Percentiles rank a stretch among this genome's conserved stretches.
phyloP scores from a whole-genome alignment of 1,284 basidiomycete species.

The Naganishia cerealis region DNA sequence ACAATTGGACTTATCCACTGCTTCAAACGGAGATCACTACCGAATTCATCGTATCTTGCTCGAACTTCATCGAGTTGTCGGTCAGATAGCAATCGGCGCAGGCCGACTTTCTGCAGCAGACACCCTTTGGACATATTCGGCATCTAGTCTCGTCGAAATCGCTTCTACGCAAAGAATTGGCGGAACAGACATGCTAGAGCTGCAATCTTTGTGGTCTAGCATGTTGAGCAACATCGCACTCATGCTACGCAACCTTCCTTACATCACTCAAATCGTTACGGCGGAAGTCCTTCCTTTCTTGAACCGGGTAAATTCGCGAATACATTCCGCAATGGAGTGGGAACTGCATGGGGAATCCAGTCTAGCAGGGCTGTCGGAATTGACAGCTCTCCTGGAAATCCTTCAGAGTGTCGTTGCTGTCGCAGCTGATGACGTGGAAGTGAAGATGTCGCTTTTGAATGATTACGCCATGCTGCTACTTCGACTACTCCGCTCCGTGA shows the following conservation, averaged over 20 bases:
- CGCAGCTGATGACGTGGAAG: constrained; percentile 21
- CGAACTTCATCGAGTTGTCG: constrained; percentile 27
- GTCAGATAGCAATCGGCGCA: constrained; percentile 21
- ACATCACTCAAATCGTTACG: constrained; percentile 16
- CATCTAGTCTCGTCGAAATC: constrained; percentile 15
- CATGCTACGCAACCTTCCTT: constrained; percentile 26
- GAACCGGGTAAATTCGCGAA: constrained; percentile 20
- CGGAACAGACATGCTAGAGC: constrained; percentile 1
- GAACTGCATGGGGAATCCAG: constrained; percentile 22
- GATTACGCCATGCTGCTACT: constrained; percentile 17
- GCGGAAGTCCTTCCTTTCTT: constrained; percentile 30
- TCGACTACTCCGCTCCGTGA: constrained; percentile 5
- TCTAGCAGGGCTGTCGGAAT: constrained; percentile 27
- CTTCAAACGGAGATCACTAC: constrained; percentile 1
- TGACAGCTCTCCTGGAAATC: constrained; percentile 28
- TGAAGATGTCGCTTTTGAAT: constrained; percentile 13
- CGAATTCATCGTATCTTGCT: constrained; percentile 20
- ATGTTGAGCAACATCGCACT: constrained; percentile 26
- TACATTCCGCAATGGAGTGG: constrained; percentile 29
- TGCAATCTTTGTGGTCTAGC: constrained; percentile 24
- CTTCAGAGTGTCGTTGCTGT: constrained; percentile 24
- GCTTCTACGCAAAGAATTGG: constrained; percentile 1
- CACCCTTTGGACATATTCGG: constrained; percentile 24
- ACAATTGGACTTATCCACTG: constrained; percentile 8
- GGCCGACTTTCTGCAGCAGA: constrained; percentile 26